A percentile compares a stretch with the other conserved stretches of the same genome.
Evolutionary conservation across 1,284 basidiomycete genomes (phyloP).

Genomic region (Polyporus tsugae): DNA sequence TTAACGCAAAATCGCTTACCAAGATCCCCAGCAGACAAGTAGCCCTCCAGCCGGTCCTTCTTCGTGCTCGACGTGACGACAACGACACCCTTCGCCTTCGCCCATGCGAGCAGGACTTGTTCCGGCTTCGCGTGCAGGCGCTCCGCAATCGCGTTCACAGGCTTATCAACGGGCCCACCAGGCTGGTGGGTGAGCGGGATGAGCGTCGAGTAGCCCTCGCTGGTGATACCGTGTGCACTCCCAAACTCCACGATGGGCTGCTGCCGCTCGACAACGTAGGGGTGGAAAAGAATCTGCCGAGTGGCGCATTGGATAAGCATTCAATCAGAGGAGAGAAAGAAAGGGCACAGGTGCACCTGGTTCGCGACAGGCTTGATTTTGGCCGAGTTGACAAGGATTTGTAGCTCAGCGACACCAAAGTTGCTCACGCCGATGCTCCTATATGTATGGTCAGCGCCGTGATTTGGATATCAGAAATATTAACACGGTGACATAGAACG

Average conservation of each 20-base stretch:
- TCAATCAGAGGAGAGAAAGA: not conserved
- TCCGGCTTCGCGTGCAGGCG: constrained; percentile 67
- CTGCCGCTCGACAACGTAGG: constrained; percentile 72
- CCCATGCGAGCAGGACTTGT: constrained; percentile 79
- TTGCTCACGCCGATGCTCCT: constrained; percentile 88
- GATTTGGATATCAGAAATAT: not conserved
- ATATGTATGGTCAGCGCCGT: not conserved
- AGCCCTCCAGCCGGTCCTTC: constrained; percentile 61
- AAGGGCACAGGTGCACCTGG: constrained; percentile 55
- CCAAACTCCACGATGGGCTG: constrained; percentile 64
- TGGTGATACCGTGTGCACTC: constrained; percentile 67
- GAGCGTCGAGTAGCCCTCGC: constrained; percentile 78
- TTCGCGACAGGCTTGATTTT: constrained; percentile 78
- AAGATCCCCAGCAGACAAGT: constrained; percentile 59
- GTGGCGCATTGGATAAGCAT: not conserved
- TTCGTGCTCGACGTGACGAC: constrained; percentile 73
- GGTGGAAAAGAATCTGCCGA: constrained; percentile 67
- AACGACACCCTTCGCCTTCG: constrained; percentile 68
- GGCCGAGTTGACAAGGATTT: constrained; percentile 63
- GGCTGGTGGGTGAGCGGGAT: constrained; percentile 72
- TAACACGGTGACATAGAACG: constrained; percentile 14
- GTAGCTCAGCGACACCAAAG: constrained; percentile 67
- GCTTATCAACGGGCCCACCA: constrained; percentile 78
- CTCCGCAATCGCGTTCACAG: constrained; percentile 63
- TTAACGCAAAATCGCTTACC: constrained; percentile 40